Conservation (phyloP, 169 alveolate genomes). For the Plasmodium berghei region DNA sequence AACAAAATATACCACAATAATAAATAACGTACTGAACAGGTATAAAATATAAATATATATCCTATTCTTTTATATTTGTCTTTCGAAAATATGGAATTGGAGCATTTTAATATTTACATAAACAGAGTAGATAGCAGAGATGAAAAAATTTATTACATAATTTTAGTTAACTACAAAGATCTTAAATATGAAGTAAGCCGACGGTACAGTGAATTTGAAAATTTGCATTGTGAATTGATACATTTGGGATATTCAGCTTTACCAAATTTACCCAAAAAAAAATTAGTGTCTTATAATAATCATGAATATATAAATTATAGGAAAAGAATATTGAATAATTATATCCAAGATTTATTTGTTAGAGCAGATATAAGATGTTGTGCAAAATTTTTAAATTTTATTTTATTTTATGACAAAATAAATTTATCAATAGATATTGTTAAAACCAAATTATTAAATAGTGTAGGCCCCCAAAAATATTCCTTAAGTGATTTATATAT, state of each 20-base stretch:
- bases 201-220: conserved; percentile 71
- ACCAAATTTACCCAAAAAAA: conserved; percentile 68
- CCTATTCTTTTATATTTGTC: not conserved
- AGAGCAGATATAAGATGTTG: conserved; percentile 73
- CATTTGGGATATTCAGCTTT: conserved; percentile 70
- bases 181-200: conserved; percentile 46
- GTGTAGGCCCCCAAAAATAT: conserved; percentile 62
- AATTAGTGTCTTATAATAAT: conserved; percentile 66
- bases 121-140: conserved; percentile 53
- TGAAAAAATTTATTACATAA: conserved; percentile 48
- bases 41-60: conserved; percentile 5
- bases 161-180: conserved; percentile 58
- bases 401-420: conserved; percentile 72
- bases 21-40: too few species aligned
- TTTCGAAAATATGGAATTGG: conserved; percentile 29
- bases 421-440: conserved; percentile 55
- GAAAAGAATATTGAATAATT: conserved; percentile 36
- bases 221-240: conserved; percentile 62
- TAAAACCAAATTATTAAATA: conserved; percentile 55
- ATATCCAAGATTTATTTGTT: conserved; percentile 54
- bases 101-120: conserved; percentile 45
- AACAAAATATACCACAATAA: too few species aligned
- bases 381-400: conserved; percentile 53
- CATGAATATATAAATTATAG: conserved; percentile 55
- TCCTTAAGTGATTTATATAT: conserved; percentile 63